A percentile compares a stretch with the other conserved stretches of the same genome.
Evolutionary conservation across 148 eudicot genomes (phyloP).

Genomic region (Euryodendron excelsum): DNA sequence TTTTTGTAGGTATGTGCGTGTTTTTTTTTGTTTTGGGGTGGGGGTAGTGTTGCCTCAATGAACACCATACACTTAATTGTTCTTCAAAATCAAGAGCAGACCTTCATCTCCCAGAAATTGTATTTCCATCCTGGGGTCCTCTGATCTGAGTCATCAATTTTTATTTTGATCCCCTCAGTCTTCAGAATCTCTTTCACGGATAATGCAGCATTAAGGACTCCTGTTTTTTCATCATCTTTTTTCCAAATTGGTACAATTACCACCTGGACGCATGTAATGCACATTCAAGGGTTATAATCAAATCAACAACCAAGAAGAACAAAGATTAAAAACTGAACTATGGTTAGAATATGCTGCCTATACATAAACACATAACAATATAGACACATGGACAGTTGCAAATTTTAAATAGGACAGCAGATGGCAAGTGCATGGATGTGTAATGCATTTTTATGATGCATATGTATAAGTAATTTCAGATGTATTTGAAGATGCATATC

Average conservation of each 20-base stretch:
- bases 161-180: slow-evolving; percentile 73
- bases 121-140: slow-evolving; percentile 99
- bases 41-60: no score
- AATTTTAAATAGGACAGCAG: background rate
- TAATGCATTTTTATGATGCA: no score
- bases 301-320: background rate
- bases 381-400: background rate
- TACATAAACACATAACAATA: background rate
- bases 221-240: slow-evolving; percentile 74
- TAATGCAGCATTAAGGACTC: slow-evolving; percentile 69
- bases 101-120: slow-evolving; percentile 99
- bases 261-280: slow-evolving; percentile 45
- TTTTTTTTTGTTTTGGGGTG: background rate
- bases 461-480: no score
- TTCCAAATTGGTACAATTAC: slow-evolving; percentile 95
- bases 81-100: slow-evolving; percentile 17
- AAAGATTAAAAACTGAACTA: background rate
- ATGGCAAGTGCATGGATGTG: no score
- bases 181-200: slow-evolving; percentile 58
- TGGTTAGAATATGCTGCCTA: background rate
- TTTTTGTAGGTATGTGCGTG: background rate
- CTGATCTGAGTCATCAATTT: slow-evolving; percentile 91
- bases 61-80: no score
- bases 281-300: slow-evolving; percentile 1
- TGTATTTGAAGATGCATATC: no score